These are phyloP conservation scores for Malania oleifera DNA, from an alignment of 164 flowering plant species.

Conservation along the genomic window DNA sequence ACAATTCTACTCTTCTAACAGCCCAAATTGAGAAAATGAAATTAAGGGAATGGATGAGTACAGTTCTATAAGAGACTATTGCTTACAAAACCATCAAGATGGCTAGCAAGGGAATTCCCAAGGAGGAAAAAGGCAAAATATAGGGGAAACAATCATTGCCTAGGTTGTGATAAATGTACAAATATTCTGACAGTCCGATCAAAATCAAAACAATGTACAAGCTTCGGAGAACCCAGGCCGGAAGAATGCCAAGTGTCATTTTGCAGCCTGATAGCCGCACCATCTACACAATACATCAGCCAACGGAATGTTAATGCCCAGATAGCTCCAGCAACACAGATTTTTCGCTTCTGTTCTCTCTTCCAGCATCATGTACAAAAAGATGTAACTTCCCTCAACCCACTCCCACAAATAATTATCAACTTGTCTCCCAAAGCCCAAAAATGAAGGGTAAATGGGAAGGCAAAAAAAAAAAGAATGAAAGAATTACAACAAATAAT, in stretches of 20 bases:
- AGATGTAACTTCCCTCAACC: constrained; percentile 9
- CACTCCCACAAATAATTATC: constrained; percentile 19
- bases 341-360: background rate
- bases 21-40: too few species aligned
- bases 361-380: constrained; percentile 16
- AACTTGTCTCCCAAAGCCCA: constrained; percentile 16
- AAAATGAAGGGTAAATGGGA: constrained; percentile 13
- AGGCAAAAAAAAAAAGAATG: constrained; percentile 37
- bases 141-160: background rate
- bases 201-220: constrained; percentile 17
- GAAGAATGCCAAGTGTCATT: constrained; percentile 13
- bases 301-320: constrained; percentile 16
- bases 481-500: constrained; percentile 29
- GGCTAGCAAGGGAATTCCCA: too few species aligned
- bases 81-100: background rate
- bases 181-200: constrained; percentile 6
- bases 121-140: background rate
- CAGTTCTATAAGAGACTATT: too few species aligned
- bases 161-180: constrained; percentile 16
- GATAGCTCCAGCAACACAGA: constrained; percentile 7
- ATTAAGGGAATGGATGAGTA: too few species aligned
- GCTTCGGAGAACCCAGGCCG: constrained; percentile 5
- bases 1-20: too few species aligned
- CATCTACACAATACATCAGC: constrained; percentile 17
- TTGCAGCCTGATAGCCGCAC: constrained; percentile 34